phyloP scores from a whole-genome alignment of 768 basidiomycete genomes.

The Termitomyces sp. region DNA sequence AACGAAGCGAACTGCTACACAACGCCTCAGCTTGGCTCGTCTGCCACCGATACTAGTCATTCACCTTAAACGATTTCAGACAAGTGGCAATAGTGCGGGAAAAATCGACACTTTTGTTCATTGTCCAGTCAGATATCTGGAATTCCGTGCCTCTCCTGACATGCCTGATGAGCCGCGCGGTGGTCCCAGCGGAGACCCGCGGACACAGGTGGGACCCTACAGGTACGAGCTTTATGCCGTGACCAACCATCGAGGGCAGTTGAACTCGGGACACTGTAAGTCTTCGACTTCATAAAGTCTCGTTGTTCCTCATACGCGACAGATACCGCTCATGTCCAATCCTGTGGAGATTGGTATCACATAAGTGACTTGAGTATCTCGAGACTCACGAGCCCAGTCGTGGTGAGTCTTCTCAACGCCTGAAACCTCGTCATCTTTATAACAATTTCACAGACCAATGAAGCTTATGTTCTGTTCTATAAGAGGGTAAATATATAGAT shows the following conservation, averaged over 20 bases:
- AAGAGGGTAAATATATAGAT: slow-evolving; percentile 53
- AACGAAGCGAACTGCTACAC: slow-evolving; percentile 77
- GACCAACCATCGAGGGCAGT: slow-evolving; percentile 92
- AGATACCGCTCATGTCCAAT: slow-evolving; percentile 94
- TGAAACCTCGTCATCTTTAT: not conserved
- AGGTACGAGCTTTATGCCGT: slow-evolving; percentile 93
- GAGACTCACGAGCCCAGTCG: slow-evolving; percentile 42
- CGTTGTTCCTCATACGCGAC: slow-evolving; percentile 2
- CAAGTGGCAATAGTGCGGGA: slow-evolving; percentile 89
- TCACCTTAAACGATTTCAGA: slow-evolving; percentile 89
- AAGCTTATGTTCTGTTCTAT: slow-evolving; percentile 84
- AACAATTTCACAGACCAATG: slow-evolving; percentile 29
- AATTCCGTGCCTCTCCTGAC: slow-evolving; percentile 51
- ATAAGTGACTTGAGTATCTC: slow-evolving; percentile 3
- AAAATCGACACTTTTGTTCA: slow-evolving; percentile 95
- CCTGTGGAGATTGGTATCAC: slow-evolving; percentile 71
- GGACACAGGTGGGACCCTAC: slow-evolving; percentile 83
- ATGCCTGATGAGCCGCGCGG: slow-evolving; percentile 55
- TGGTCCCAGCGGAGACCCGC: slow-evolving; percentile 59
- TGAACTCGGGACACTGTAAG: slow-evolving; percentile 96
- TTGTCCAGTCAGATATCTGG: slow-evolving; percentile 65
- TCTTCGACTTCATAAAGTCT: slow-evolving; percentile 10
- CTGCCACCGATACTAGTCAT: slow-evolving; percentile 91
- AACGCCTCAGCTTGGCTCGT: slow-evolving; percentile 85
- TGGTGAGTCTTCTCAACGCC: slow-evolving; percentile 45